A percentile compares a stretch with the other conserved stretches of the same genome.
These are phyloP conservation scores for Endotrypanum monterogeii DNA, from an alignment of 208 protist genomes.

Conservation along the genomic window DNA sequence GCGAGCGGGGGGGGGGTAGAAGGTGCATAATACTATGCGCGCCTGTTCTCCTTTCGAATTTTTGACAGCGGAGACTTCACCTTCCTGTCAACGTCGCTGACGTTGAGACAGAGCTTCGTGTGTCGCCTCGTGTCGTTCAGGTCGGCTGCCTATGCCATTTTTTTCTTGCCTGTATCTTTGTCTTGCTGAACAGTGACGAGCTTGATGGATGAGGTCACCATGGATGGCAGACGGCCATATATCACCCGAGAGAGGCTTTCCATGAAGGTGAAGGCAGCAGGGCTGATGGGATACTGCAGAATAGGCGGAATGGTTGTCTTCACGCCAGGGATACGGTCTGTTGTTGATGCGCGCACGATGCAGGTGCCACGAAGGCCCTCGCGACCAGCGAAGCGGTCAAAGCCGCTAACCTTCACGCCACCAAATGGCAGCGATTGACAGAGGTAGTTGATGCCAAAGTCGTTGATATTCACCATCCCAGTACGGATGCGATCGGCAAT, in stretches of 20 bases:
- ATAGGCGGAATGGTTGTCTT: conserved; percentile 81
- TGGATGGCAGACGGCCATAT: conserved; percentile 62
- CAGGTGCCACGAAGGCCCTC: conserved; percentile 95
- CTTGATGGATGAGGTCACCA: conserved; percentile 56
- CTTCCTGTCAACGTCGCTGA: not conserved
- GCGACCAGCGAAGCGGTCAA: conserved; percentile 94
- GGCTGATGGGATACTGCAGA: conserved; percentile 85
- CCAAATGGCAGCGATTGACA: conserved; percentile 96
- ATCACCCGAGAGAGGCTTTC: conserved; percentile 70
- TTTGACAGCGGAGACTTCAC: no score
- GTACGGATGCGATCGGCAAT: conserved; percentile 84
- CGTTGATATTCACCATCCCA: conserved; percentile 94
- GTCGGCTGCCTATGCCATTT: conserved; percentile 4
- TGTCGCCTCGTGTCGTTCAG: no score
- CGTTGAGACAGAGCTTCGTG: not conserved
- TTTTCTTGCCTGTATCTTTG: conserved; percentile 30
- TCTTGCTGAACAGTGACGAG: conserved; percentile 57
- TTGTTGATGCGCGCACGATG: conserved; percentile 79
- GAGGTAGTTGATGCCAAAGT: conserved; percentile 96
- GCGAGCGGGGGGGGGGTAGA: no score
- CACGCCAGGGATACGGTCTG: conserved; percentile 85
- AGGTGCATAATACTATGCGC: no score
- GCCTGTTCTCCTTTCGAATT: not conserved
- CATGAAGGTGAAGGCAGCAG: conserved; percentile 79
- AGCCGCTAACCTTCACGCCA: conserved; percentile 95